Evolutionary conservation across 148 eudicot species (phyloP).

Genomic region (Nepenthes mirabilis): DNA sequence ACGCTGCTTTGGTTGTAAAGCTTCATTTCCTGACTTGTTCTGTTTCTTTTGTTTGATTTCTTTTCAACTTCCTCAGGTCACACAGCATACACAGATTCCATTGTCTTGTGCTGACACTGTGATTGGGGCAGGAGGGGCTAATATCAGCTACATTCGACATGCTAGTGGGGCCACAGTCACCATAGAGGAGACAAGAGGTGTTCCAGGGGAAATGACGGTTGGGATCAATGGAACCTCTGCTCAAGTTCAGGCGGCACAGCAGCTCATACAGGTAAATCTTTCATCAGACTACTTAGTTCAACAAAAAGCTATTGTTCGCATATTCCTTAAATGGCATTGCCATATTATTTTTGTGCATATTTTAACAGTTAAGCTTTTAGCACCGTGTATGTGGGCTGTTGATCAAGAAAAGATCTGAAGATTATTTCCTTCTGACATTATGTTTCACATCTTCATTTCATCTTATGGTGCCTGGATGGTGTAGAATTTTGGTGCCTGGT

Average conservation of each 20-base stretch:
- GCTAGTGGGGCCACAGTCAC: slow-evolving; percentile 86
- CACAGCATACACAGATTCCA: slow-evolving; percentile 77
- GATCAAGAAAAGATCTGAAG: no score
- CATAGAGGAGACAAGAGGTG: slow-evolving; percentile 75
- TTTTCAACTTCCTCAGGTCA: slow-evolving; percentile 22
- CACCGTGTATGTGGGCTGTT: no score
- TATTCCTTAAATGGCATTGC: not conserved
- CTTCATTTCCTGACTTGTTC: no score
- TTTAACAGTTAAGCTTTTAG: no score
- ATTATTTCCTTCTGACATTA: no score
- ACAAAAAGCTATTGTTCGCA: not conserved
- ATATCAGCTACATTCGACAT: slow-evolving; percentile 70
- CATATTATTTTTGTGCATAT: no score
- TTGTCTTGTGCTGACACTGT: slow-evolving; percentile 77
- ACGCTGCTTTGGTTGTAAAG: no score
- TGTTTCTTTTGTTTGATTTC: not conserved
- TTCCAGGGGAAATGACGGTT: slow-evolving; percentile 77
- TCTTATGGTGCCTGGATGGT: no score
- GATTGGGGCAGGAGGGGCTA: slow-evolving; percentile 68
- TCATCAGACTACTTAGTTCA: not conserved
- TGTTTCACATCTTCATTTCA: no score
- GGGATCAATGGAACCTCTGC: slow-evolving; percentile 73
- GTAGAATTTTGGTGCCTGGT: no score
- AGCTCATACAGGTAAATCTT: slow-evolving; percentile 55
- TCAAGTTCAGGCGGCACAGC: slow-evolving; percentile 89